Evolutionary conservation across 495 filamentous ascomycete species (phyloP), one percentile per base, ranked within the genome.

Genomic region (Chaetomium tenue): DNA sequence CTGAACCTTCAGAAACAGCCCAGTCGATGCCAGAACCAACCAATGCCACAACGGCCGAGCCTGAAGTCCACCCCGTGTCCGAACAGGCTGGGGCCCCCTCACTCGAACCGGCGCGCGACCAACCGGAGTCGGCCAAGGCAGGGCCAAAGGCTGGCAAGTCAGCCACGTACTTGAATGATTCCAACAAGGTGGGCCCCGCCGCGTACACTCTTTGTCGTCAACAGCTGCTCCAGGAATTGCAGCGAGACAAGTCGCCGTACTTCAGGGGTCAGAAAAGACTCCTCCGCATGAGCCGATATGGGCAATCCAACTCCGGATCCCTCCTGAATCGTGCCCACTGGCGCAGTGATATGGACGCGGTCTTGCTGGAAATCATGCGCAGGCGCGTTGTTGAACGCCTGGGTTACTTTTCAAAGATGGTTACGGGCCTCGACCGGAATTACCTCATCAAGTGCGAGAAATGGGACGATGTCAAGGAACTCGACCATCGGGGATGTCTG

Each of bases 291-390:
- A 61, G 58, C 47, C 64, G 66, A 20, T 52, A 66, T 5, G 48
- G 47, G 0, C 22, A 12, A 1, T 13, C n/a, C 12, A 28, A 30
- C 5, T 25, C 63, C 33, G 46, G 50, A 0, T 26, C 65, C 1
- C 57, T 68, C 42, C 59, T 68, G 1, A 67, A 61, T 15, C 58
- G 47, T 3, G 69, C 68, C 6, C 67, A 83, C 4, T 93, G 89
- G 88, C 83, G 88, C 18, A 46, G 77, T 40, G 88, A 93, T 68
- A 91, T 92, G 87, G 80, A 82, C n/a, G 71, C 73, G 0, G 83
- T 88, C 51, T 63, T 91, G 3, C 74, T 89, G 0, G 72, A 76
- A 8, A 59, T 81, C 37, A 79, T 90, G 78, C 77, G 85, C 3
- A 68, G 74, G 16, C 72, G 79, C 2, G 76, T 84, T 13, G 62